Conservation (phyloP, 2,329 filamentous ascomycete species). For the Calonectria fujianensis region DNA sequence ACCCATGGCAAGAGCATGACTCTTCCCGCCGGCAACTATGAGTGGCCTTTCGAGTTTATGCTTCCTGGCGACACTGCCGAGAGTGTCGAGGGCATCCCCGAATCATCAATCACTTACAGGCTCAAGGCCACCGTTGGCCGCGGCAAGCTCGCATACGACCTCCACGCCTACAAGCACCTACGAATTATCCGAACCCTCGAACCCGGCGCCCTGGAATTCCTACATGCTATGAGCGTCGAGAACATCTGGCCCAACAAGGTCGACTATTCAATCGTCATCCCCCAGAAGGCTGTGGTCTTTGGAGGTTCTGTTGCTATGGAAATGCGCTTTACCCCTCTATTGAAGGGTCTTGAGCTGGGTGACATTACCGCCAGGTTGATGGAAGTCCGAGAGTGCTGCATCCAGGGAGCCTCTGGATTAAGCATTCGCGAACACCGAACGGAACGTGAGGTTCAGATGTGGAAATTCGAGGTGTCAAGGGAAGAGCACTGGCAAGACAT, state of each 20-base stretch:
- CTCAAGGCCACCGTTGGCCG: slow-evolving; percentile 92
- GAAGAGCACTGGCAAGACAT: slow-evolving; percentile 81
- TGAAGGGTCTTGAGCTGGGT: slow-evolving; percentile 92
- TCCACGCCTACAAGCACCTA: slow-evolving; percentile 86
- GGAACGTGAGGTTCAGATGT: slow-evolving; percentile 78
- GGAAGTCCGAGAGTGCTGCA: slow-evolving; percentile 83
- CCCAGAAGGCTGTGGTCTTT: slow-evolving; percentile 95
- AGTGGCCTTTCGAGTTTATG: slow-evolving; percentile 86
- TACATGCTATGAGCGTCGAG: slow-evolving; percentile 95
- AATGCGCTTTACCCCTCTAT: slow-evolving; percentile 89
- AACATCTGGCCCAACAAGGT: slow-evolving; percentile 99
- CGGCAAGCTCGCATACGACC: slow-evolving; percentile 91
- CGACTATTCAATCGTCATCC: slow-evolving; percentile 94
- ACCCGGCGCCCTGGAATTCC: slow-evolving; percentile 83
- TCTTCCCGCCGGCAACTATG: slow-evolving; percentile 85
- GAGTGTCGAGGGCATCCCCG: slow-evolving; percentile 91
- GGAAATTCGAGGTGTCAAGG: slow-evolving; percentile 73
- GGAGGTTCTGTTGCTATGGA: slow-evolving; percentile 90
- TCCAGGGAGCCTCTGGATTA: slow-evolving; percentile 67
- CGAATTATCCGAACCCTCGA: slow-evolving; percentile 87
- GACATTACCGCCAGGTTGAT: slow-evolving; percentile 87
- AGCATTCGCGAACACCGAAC: slow-evolving; percentile 75
- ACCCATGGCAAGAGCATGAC: slow-evolving; percentile 73
- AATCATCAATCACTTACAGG: slow-evolving; percentile 92
- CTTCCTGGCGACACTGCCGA: slow-evolving; percentile 85